Evolutionary conservation across 2,329 filamentous ascomycete species (phyloP).

Genomic region (Amphichorda felina): DNA sequence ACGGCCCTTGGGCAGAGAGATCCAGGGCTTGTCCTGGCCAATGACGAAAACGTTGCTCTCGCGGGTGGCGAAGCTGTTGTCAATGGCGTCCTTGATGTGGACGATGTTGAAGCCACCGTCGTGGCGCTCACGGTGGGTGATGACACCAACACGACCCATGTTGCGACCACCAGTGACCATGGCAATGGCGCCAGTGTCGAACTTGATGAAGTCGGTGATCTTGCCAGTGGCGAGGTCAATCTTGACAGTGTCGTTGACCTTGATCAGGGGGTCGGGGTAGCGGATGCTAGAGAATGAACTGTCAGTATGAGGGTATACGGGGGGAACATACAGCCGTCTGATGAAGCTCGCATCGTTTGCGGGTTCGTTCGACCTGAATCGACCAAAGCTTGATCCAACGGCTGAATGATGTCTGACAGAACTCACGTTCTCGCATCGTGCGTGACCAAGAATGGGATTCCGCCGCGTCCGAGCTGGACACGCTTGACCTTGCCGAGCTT

Average conservation of each 20-base stretch:
- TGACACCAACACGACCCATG: slow-evolving; percentile 99
- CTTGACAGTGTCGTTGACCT: slow-evolving; percentile 99
- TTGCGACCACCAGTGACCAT: slow-evolving; percentile 99
- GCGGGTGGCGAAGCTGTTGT: slow-evolving; percentile 99
- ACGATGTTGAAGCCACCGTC: slow-evolving; percentile 99
- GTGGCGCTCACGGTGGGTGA: slow-evolving; percentile 99
- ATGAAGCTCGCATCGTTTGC: slow-evolving; percentile 18
- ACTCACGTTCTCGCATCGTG: slow-evolving; percentile 99
- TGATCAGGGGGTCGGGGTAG: slow-evolving; percentile 96
- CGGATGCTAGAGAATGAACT: slow-evolving; percentile 60
- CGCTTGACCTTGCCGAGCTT: slow-evolving; percentile 99
- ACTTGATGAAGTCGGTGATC: slow-evolving; percentile 96
- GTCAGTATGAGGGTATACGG: slow-evolving; percentile 10
- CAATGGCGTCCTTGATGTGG: slow-evolving; percentile 99
- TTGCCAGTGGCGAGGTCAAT: slow-evolving; percentile 94
- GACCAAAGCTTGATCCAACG: slow-evolving; percentile 99
- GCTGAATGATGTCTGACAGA: slow-evolving; percentile 96
- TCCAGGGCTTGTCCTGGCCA: slow-evolving; percentile 96
- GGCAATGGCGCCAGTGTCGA: slow-evolving; percentile 95
- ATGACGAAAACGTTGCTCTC: slow-evolving; percentile 99
- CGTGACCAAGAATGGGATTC: slow-evolving; percentile 99
- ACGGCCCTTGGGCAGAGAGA: slow-evolving; percentile 99
- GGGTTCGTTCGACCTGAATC: slow-evolving; percentile 25
- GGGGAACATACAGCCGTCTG: slow-evolving; percentile 43
- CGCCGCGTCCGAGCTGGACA: slow-evolving; percentile 97